These are phyloP conservation scores for Lentinula edodes DNA, from an alignment of 768 basidiomycete species.

Conservation along the genomic window DNA sequence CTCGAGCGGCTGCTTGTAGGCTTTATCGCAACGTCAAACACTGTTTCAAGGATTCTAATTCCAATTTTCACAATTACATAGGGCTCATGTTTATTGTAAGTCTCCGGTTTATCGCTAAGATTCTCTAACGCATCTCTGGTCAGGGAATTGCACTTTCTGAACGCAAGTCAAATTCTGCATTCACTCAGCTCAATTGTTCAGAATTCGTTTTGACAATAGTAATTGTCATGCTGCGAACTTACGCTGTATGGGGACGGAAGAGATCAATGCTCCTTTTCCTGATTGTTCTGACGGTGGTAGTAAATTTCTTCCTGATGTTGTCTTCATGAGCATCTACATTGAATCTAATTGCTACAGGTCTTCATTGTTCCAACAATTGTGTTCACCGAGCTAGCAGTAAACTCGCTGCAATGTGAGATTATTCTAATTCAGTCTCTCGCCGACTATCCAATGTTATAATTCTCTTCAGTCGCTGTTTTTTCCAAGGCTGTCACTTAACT, in stretches of 20 bases:
- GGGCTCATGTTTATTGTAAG: conserved; percentile 1
- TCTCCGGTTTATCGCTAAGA: not conserved
- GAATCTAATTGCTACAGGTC: not conserved
- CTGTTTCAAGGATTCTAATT: not conserved
- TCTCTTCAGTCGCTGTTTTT: not conserved
- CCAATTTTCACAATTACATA: not conserved
- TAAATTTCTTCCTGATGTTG: conserved; percentile 2
- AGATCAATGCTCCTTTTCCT: conserved; percentile 28
- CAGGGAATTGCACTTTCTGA: not conserved
- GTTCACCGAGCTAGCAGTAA: not conserved
- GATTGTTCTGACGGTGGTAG: conserved; percentile 18
- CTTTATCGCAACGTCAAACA: not conserved
- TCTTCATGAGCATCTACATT: not conserved
- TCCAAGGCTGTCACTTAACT: not conserved
- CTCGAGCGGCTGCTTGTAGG: not conserved
- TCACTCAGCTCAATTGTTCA: not conserved
- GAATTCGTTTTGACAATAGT: conserved; percentile 13
- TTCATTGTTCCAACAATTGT: not conserved
- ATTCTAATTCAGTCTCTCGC: not conserved
- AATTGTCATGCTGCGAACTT: conserved; percentile 37
- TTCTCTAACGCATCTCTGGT: too few relatives aligned
- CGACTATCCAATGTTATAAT: not conserved
- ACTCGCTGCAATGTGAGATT: not conserved
- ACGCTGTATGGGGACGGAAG: conserved; percentile 37
- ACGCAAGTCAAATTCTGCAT: not conserved